phyloP scores from a whole-genome alignment of 139 green algal species.

The Chlamydomonas sphaeroides region DNA sequence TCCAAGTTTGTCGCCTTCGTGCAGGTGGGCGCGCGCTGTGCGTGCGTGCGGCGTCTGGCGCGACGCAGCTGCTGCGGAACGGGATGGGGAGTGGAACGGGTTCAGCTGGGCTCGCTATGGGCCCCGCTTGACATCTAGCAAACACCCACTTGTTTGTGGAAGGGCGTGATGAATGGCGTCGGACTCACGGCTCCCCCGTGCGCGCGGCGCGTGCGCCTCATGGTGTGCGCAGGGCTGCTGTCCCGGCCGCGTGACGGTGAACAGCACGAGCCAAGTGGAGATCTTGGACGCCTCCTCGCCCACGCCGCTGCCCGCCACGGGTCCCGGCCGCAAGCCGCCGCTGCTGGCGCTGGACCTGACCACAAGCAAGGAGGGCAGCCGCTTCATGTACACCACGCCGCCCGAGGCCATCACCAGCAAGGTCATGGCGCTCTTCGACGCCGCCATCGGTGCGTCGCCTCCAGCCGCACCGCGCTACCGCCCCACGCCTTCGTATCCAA shows the following conservation, averaged over 20 bases:
- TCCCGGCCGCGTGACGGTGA: slow-evolving; percentile 37
- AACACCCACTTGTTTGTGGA: no score
- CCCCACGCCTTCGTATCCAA: no score
- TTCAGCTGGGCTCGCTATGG: no score
- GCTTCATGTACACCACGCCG: slow-evolving; percentile 61
- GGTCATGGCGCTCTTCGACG: slow-evolving; percentile 69
- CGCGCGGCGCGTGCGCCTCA: no score
- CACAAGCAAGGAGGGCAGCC: slow-evolving; percentile 53
- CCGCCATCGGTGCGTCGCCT: slow-evolving; percentile 53
- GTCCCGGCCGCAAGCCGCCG: slow-evolving; percentile 50
- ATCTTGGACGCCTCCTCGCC: slow-evolving; percentile 23
- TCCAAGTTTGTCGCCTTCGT: slow-evolving; percentile 67
- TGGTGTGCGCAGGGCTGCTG: slow-evolving; percentile 42
- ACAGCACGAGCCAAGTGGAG: slow-evolving; percentile 37
- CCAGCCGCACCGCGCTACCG: no score
- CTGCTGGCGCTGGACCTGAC: slow-evolving; percentile 75
- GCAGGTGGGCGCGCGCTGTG: slow-evolving; percentile 30
- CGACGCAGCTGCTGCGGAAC: no score
- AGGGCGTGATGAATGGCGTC: no score
- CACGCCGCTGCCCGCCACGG: neutral
- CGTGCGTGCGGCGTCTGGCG: no score
- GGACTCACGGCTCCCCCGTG: no score
- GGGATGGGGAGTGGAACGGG: no score
- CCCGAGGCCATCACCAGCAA: slow-evolving; percentile 54
- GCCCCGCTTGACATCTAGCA: no score